Evolutionary conservation across 352 stramenopile genomes (phyloP).

Genomic region (Phytophthora litchii): DNA sequence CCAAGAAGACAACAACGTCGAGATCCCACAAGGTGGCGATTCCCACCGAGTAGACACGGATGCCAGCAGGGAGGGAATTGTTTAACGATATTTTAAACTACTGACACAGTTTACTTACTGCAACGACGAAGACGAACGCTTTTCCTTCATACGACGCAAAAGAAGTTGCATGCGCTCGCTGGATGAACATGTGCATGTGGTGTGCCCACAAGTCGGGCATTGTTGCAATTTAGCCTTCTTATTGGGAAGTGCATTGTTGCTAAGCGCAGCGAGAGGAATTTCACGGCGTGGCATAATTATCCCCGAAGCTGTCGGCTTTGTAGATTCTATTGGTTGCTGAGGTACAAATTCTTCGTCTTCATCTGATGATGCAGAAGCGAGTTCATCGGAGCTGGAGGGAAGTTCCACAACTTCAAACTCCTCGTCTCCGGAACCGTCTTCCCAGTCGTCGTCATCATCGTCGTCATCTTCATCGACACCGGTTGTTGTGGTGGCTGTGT

Average conservation of each 20-base stretch:
- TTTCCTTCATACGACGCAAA: constrained; percentile 44
- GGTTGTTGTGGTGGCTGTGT: not conserved
- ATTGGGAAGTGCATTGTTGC: constrained; percentile 31
- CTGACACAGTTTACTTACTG: constrained; percentile 17
- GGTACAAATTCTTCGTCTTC: constrained; percentile 20
- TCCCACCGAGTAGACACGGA: constrained; percentile 14
- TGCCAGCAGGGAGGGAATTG: not conserved
- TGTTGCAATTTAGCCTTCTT: constrained; percentile 55
- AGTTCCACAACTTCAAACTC: constrained; percentile 82
- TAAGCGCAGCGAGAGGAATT: not conserved
- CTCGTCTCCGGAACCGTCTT: constrained; percentile 45
- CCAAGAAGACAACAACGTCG: constrained; percentile 17
- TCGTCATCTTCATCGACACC: constrained; percentile 14
- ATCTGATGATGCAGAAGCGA: constrained; percentile 21
- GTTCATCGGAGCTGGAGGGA: constrained; percentile 57
- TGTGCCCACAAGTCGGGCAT: constrained; percentile 39
- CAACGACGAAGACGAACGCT: constrained; percentile 38
- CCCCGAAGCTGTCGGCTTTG: not conserved
- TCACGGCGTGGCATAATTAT: constrained; percentile 3
- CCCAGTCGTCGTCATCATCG: constrained; percentile 36
- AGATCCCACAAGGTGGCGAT: constrained; percentile 17
- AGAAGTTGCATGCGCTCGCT: constrained; percentile 49
- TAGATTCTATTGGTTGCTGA: not conserved
- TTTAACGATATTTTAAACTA: constrained; percentile 27
- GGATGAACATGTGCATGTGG: constrained; percentile 44